These are phyloP conservation scores for Oenanthe sinensis DNA, from an alignment of 129 eudicot species.

Conservation along the genomic window DNA sequence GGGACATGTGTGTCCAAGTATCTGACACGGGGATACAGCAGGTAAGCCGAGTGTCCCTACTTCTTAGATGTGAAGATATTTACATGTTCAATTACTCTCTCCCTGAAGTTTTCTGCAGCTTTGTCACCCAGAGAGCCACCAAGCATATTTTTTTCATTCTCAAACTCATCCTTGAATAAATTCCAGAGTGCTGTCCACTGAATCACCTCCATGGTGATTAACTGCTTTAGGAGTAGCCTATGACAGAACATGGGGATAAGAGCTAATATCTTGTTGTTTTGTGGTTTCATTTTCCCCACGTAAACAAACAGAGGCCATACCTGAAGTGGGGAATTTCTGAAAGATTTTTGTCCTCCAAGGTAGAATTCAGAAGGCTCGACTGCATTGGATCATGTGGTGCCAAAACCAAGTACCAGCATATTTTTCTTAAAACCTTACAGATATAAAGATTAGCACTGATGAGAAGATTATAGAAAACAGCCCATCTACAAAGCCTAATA, in stretches of 20 bases:
- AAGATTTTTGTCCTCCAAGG: constrained; percentile 82
- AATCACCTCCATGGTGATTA: constrained; percentile 85
- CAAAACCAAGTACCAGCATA: constrained; percentile 81
- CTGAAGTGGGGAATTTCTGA: constrained; percentile 83
- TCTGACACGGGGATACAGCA: too few species aligned
- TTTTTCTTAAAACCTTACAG: constrained; percentile 70
- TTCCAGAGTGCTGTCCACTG: constrained; percentile 86
- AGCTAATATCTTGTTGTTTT: neutral
- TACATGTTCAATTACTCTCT: constrained; percentile 93
- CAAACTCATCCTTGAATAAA: constrained; percentile 72
- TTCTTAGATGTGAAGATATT: neutral
- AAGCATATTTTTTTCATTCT: constrained; percentile 68
- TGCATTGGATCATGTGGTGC: constrained; percentile 97
- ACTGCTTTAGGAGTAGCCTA: constrained; percentile 65
- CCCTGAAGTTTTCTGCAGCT: constrained; percentile 77
- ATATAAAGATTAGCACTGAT: neutral
- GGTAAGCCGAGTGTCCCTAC: too few species aligned
- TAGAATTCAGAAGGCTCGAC: constrained; percentile 83
- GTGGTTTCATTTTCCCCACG: neutral
- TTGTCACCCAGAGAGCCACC: constrained; percentile 88
- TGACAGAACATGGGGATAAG: neutral
- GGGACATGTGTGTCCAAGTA: too few species aligned
- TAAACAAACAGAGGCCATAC: constrained; percentile 17
- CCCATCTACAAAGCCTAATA: neutral
- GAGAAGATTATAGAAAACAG: neutral